A percentile compares a stretch with the other conserved stretches of the same genome.
Evolutionary conservation across 805 yeast species (phyloP).

Genomic region (Candida cerambycidarum): DNA sequence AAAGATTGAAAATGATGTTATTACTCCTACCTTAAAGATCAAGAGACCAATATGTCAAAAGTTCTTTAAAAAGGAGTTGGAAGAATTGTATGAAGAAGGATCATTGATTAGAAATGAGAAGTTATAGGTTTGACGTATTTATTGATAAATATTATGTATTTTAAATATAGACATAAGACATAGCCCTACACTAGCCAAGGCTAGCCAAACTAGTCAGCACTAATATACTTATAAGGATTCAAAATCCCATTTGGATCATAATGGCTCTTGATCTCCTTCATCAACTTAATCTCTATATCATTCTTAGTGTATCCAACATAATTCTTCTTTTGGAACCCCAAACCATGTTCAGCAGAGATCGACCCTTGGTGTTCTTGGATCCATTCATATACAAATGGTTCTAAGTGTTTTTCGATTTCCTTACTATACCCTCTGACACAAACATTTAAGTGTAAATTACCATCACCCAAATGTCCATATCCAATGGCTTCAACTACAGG

Average conservation of each 20-base stretch:
- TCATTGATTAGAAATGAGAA: conserved; percentile 24
- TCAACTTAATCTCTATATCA: conserved; percentile 65
- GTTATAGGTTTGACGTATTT: conserved; percentile 13
- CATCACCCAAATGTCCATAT: conserved; percentile 98
- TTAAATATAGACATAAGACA: no score
- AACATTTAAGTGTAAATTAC: conserved; percentile 91
- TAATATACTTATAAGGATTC: conserved; percentile 90
- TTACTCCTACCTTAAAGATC: conserved; percentile 66
- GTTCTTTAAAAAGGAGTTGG: conserved; percentile 24
- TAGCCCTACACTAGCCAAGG: no score
- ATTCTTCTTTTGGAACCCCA: conserved; percentile 94
- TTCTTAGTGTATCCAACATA: conserved; percentile 84
- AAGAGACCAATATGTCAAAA: conserved; percentile 38
- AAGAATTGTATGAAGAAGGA: conserved; percentile 32
- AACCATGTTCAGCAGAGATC: conserved; percentile 95
- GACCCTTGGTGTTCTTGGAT: conserved; percentile 74
- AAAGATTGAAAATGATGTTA: conserved; percentile 55
- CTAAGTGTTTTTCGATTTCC: conserved; percentile 75
- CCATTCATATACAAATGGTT: conserved; percentile 96
- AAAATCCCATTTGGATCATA: conserved; percentile 90
- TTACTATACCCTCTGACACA: conserved; percentile 82
- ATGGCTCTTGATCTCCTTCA: conserved; percentile 73
- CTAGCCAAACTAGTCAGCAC: no score
- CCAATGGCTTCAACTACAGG: conserved; percentile 93
- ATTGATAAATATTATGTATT: neutral